Evolutionary conservation across 2,329 filamentous ascomycete genomes (phyloP), one percentile per base, ranked within the genome.

Genomic region (Lasiodiplodia theobromae): DNA sequence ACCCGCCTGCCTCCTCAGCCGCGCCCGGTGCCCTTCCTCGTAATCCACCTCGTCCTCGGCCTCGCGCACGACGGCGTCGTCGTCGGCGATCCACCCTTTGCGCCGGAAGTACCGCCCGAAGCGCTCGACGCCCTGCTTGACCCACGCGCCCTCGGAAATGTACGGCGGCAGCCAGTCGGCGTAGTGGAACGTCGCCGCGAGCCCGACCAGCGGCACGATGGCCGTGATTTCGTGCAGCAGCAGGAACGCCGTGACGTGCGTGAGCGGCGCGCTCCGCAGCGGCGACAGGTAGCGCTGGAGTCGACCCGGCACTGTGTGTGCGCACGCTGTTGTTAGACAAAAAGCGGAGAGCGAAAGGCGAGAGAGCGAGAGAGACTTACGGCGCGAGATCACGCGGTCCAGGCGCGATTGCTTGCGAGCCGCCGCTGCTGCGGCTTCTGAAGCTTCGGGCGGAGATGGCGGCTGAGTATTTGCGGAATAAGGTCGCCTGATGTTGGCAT

Each of bases 181-280:
- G 77, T 93, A 94, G 81, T 98, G 92, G 79, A 99, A 97, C 1
- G 88, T 77, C 0, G 86, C 89, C 25, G 92, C 89, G 1, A 98
- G 86, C 0, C 87, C 90, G 49, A 96, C 78, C 0, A 98, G 81
- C 0, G 95, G 95, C 1, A 95, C 79, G 12, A 97, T 82, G 11
- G 96, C 95, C 0, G 96, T 98, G 54, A 97, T 78, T 80, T 99
- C 96, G 82, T 99, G 96, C 0, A 99, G 86, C 49, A 97, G 83
- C 12, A 98, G 84, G 78, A 99, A 99, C 0, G 95, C 90, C 1
- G 91, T 88, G 52, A 97, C 85, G 80, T 97, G 93, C 0, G 92
- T 92, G 54, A 94, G 80, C 0, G 96, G 96, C 0, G 94, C 94
- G 67, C 87, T 85, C 68, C 90, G 88, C 3, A 99, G 87, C 0